Conservation (phyloP, 2,329 filamentous ascomycete species). For the Zasmidium citrigriseum region DNA sequence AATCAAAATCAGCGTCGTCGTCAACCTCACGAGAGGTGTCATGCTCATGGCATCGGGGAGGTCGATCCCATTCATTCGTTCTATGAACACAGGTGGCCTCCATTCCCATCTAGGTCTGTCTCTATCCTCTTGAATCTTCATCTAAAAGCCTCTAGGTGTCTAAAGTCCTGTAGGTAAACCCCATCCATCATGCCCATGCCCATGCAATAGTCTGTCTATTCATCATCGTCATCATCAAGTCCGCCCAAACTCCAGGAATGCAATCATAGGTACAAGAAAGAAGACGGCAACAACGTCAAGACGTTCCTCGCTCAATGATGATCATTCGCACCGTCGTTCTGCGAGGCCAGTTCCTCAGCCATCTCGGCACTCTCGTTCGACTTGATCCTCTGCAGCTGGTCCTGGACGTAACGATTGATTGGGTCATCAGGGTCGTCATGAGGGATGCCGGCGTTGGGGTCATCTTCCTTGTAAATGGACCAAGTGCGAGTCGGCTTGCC, state of each 20-base stretch:
- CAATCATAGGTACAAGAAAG: constrained; percentile 7
- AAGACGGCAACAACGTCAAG: background rate
- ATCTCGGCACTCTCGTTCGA: constrained; percentile 57
- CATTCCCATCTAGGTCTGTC: too few relatives aligned
- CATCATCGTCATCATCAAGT: background rate
- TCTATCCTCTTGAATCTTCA: too few relatives aligned
- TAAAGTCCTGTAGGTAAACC: background rate
- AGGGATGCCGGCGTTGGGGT: constrained; percentile 27
- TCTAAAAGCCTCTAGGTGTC: background rate
- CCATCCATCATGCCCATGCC: background rate
- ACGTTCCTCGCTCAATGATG: background rate
- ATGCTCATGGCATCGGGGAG: too few relatives aligned
- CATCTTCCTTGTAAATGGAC: constrained; percentile 56
- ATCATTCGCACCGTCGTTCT: constrained; percentile 35
- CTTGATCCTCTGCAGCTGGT: constrained; percentile 74
- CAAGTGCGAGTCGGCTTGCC: constrained; percentile 38
- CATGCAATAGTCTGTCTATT: background rate
- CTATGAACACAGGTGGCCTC: too few relatives aligned
- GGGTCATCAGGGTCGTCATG: constrained; percentile 54
- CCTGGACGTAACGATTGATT: constrained; percentile 77
- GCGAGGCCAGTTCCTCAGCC: constrained; percentile 64
- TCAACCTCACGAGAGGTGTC: too few relatives aligned
- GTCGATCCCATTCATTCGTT: too few relatives aligned
- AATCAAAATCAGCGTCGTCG: too few relatives aligned
- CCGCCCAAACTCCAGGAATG: background rate